Evolutionary conservation across 2,329 filamentous ascomycete genomes (phyloP), one percentile per base, ranked within the genome.

Genomic region (Aurifilum marmelostoma): DNA sequence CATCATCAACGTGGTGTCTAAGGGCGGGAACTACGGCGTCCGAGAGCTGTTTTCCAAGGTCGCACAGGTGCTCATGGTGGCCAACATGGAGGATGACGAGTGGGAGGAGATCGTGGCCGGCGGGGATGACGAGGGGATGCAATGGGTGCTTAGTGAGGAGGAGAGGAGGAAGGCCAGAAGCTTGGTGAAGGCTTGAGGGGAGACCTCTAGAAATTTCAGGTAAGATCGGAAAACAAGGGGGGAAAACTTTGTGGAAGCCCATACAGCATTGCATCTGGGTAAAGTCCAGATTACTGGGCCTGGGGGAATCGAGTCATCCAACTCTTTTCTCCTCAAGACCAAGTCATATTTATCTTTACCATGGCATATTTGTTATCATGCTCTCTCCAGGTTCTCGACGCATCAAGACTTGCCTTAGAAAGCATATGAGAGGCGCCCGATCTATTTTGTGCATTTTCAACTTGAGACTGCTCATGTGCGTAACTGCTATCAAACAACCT

Each of bases 61-160:
- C 69, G 85, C 86, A 69, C 93, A 97, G 83, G 90, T 97, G 74
- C 88, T 92, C 68, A 88, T 97, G 83, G 88, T 97, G 21, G 89
- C 95, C 77, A 95, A 94, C 74, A 97, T 97, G 93, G 94, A 97
- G 77, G 92, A 96, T 43, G 94, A 97, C 69, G 95, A 97, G 80
- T 97, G 94, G 92, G 92, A 95, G 62, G 93, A 96, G 79, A 79
- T 94, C 52, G 78, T 80, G 52, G 76, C 79, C 8, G 80, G 84
- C 54, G 80, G 83, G 41, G 84, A 82, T 47, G 87, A 89, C 16
- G 89, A 87, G 63, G 91, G 87, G 14, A 88, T 96, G 76, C 84
- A 86, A 64, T 94, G 91, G 91, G 86, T 90, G 60, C 75, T 94
- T 72, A 90, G 85, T 69, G 85, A 85, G 56, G 92, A 94, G 68